A percentile compares a stretch with the other conserved stretches of the same genome.
phyloP scores from a whole-genome alignment of 805 yeast genomes.

The Deakozyma indianensis region DNA sequence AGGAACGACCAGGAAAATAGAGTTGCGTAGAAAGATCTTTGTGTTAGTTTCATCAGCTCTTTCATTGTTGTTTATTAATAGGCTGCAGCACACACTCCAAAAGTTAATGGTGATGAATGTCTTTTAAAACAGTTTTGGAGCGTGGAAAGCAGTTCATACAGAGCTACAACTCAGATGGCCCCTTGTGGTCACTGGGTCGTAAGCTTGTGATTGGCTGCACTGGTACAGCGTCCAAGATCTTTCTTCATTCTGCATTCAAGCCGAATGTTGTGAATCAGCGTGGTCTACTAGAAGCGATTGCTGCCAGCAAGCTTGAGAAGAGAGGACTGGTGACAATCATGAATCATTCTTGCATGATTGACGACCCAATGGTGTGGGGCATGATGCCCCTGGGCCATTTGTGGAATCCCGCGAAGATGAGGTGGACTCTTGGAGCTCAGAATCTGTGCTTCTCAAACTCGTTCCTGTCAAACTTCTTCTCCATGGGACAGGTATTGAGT shows the following conservation, averaged over 20 bases:
- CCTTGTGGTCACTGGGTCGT: constrained; percentile 53
- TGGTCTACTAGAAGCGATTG: constrained; percentile 47
- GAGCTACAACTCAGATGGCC: background rate
- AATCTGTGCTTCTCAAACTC: constrained; percentile 57
- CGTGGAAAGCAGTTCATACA: background rate
- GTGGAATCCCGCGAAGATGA: constrained; percentile 44
- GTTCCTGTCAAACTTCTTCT: constrained; percentile 38
- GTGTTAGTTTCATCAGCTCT: too few relatives aligned
- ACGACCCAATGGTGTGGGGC: constrained; percentile 87
- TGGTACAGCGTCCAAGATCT: constrained; percentile 47
- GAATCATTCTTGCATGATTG: constrained; percentile 65
- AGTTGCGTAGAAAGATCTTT: too few relatives aligned
- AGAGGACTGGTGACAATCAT: constrained; percentile 71
- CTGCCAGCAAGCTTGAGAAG: constrained; percentile 48
- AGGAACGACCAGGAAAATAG: too few relatives aligned
- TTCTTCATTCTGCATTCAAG: constrained; percentile 47
- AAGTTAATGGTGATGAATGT: background rate
- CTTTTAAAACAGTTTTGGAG: background rate
- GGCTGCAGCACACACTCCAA: too few relatives aligned
- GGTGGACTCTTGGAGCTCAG: constrained; percentile 94
- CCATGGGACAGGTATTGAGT: constrained; percentile 77
- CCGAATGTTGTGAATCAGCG: constrained; percentile 50
- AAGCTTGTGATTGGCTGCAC: constrained; percentile 54
- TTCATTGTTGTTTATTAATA: too few relatives aligned
- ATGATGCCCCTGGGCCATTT: constrained; percentile 61